Base-by-base conservation (phyloP, 495 filamentous ascomycete genomes). In the Trypethelium eluteriae region DNA sequence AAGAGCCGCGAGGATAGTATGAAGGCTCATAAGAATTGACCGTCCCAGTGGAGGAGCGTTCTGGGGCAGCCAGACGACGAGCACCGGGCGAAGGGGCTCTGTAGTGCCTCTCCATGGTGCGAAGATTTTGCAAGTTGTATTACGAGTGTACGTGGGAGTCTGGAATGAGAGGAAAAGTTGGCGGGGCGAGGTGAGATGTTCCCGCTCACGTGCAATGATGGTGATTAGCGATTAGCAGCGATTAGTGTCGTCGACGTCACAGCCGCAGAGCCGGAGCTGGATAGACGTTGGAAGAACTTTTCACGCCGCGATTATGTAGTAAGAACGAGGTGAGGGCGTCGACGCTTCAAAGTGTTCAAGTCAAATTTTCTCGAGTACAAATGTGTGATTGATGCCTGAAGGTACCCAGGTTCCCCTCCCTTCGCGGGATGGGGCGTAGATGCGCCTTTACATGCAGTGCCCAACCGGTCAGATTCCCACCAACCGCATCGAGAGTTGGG, bases 11-110 rank as follows among this genome's bases (percentile, higher is more conserved):
- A 14, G 64, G 14, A 44, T 65, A 65, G 63, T 65, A 65, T 7
- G 38, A 11, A 38, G 63, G 46, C 4, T 65, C 39, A 44, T 32
- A 53, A 18, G 39, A 12, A 38, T 38, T 18, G 44, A 65, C 35
- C n/a, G 39, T 65, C 41, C 63, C 63, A 18, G 63, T 65, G 6
- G 63, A 65, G 7, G 63, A 39, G 18, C 63, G 39, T 35, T 65
- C 63, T 44, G 63, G 63, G 63, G 18, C 18, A 2, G 46, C 44
- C 35, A 49, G 32, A 32, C 63, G 63, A 34, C 63, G 63, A 36
- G 39, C 32, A 32, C 63, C 46, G 1, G 63, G 63, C 18, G 63
- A 65, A 1, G 5, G 1, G 5, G 63, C 12, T 9, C 63, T 18
- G 12, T 65, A 65, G n/a, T 65, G 53, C 3, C 53, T 18, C 25